Evolutionary conservation across 2,329 filamentous ascomycete genomes (phyloP), one percentile per base, ranked within the genome.

Genomic region (Elsinoe batatas): DNA sequence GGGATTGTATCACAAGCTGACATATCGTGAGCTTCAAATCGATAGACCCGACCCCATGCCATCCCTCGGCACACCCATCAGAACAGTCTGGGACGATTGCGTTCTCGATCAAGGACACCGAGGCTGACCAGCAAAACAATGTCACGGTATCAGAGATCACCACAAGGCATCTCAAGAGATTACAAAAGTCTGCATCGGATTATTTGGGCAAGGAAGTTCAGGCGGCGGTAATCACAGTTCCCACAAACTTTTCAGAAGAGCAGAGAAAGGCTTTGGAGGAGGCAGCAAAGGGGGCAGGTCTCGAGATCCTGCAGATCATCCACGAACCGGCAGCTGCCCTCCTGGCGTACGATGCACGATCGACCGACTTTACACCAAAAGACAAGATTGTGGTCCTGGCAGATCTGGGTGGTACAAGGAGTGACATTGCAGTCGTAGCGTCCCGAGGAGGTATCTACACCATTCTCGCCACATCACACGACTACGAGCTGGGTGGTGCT

Each of bases 381-480:
- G 93, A 98, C 78, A 96, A 96, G 80, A 83, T 87, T 60, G 76
- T 95, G 56, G 85, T 97, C 4, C 90, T 98, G 18, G 90, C 88
- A 58, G 93, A 98, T 67, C 78, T 98, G 46, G 93, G 93, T 65
- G 91, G 90, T 62, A 96, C 88, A 53, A 84, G 91, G 64, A 94
- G 90, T 22, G 93, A 98, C 69, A 86, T 95, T 56, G 83, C 91
- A 42, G 87, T 98, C 50, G 77, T 98, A 61, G 88, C 91, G 61
- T 95, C 88, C 66, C 83, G 91, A 71, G 90, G 90, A 60, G 93
- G 93, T 68, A 91, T 97, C 77, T 97, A 97, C 79, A 96, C 89
- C 58, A 84, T 96, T 64, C 79, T 98, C 57, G 90, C 93, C 17
- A 95, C 91, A 11, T 83, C 86, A 30, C 93, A 97, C 76, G 93